Conservation (phyloP, 202 grass and related monocot genomes). For the Digitaria exilis region DNA sequence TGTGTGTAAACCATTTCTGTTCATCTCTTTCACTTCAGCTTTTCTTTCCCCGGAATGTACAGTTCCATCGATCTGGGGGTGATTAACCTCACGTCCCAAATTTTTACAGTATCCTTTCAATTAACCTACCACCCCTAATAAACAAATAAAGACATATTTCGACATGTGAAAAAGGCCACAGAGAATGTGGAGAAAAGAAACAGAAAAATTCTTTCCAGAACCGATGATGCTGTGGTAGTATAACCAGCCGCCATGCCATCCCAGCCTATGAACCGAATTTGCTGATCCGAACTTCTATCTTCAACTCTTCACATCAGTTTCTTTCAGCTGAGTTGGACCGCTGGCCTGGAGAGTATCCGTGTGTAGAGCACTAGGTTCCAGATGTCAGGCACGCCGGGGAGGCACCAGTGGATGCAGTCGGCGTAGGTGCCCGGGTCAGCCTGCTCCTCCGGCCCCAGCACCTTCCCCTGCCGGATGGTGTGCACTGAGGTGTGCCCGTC, state of each 20-base stretch:
- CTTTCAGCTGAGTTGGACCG: not conserved
- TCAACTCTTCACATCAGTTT: not conserved
- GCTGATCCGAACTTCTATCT: not conserved
- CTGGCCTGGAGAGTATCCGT: conserved; percentile 66
- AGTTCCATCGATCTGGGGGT: conserved; percentile 23
- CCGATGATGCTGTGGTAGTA: not conserved
- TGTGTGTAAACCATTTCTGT: conserved; percentile 42
- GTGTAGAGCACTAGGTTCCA: conserved; percentile 83
- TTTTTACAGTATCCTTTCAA: conserved; percentile 29
- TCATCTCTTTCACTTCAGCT: conserved; percentile 26
- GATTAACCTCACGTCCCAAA: not conserved
- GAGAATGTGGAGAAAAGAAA: conserved; percentile 29
- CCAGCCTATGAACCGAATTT: not conserved
- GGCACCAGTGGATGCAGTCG: conserved; percentile 99
- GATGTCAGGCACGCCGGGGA: conserved; percentile 85
- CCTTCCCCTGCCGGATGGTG: conserved; percentile 78
- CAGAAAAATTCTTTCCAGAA: not conserved
- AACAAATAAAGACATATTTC: conserved; percentile 29
- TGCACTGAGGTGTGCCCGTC: conserved; percentile 87
- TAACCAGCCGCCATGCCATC: not conserved
- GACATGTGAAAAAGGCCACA: conserved; percentile 23
- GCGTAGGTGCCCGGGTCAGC: conserved; percentile 77
- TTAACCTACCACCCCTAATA: conserved; percentile 46
- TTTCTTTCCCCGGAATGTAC: conserved; percentile 36
- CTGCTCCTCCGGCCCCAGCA: conserved; percentile 82